Evolutionary conservation across 352 stramenopile species (phyloP), one percentile per base, ranked within the genome.

Genomic region (Phytopythium delawarense): DNA sequence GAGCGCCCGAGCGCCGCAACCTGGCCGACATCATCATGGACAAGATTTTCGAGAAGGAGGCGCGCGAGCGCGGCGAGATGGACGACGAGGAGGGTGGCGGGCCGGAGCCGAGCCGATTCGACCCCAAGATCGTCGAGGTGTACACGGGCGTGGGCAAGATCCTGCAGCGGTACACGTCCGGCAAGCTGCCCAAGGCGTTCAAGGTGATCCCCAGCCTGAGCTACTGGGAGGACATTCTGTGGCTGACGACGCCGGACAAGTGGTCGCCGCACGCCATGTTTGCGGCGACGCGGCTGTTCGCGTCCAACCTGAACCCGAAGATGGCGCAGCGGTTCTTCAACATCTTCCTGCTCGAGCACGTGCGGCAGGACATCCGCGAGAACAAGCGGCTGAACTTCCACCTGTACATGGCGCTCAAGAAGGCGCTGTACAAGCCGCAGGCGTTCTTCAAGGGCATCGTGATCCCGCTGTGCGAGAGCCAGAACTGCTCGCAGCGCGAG

Each of bases 401-500:
- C 75, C 87, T 99, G 62, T 99, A 99, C 84, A 97, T 98, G 84
- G 88, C 96, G 37, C 77, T 99, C 35, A 99, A 99, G 78, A 99
- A 99, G 75, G 91, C 92, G 55, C 80, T 99, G 40, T 99, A 99
- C 87, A 99, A 99, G 76, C 98, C 98, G 13, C 96, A 98, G 52
- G 98, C 98, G 23, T 99, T 99, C 67, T 99, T 99, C 86, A 99
- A 99, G 74, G 98, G 98, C 18, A 98, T 99, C 67, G 88, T 99
- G 40, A 89, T 99, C 51, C 98, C 98, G 21, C 81, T 99, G 1
- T 98, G 92, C 54, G 91, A 98, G 65, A 88, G 89, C 64, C 78
- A 82, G 49, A 89, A 98, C 72, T 99, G 97, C 74, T 99, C 97
- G 13, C 80, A 98, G 54, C 87, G 97, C 25, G 98, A 99, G 75